phyloP scores from a whole-genome alignment of 2,329 filamentous ascomycete genomes.

The Scortechinia acanthostroma region DNA sequence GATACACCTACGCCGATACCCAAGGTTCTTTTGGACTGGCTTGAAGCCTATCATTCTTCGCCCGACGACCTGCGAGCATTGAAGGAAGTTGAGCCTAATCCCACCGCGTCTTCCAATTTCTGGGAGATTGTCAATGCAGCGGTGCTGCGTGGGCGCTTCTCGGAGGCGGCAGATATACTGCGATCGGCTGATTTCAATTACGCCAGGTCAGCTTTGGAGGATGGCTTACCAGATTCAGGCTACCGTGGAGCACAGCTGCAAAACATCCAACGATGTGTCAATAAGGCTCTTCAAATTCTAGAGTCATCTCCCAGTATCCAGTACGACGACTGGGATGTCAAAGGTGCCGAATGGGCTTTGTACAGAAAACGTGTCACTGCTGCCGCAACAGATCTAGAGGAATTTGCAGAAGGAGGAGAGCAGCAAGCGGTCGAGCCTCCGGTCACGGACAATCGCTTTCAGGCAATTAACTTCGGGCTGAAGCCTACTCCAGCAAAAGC shows the following conservation, averaged over 20 bases:
- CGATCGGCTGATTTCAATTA: conserved; percentile 49
- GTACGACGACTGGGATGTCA: conserved; percentile 45
- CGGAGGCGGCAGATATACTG: conserved; percentile 40
- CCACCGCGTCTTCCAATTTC: conserved; percentile 45
- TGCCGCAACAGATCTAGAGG: conserved; percentile 39
- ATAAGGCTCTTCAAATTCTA: conserved; percentile 41
- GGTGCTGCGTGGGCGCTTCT: conserved; percentile 45
- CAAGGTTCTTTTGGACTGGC: conserved; percentile 53
- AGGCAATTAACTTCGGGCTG: conserved; percentile 34
- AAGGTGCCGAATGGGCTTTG: conserved; percentile 45
- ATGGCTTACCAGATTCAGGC: conserved; percentile 40
- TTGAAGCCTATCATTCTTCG: conserved; percentile 45
- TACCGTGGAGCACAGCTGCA: conserved; percentile 47
- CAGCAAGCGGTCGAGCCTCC: conserved; percentile 15
- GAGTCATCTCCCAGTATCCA: conserved; percentile 43
- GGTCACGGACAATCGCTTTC: conserved; percentile 29
- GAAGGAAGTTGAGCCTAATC: conserved; percentile 35
- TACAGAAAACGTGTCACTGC: conserved; percentile 44
- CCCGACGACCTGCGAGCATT: conserved; percentile 38
- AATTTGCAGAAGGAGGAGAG: conserved; percentile 39
- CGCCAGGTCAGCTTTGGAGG: conserved; percentile 46
- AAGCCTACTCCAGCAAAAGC: conserved; percentile 16
- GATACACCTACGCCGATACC: conserved; percentile 28
- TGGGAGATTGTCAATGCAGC: conserved; percentile 49
- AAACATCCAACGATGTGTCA: conserved; percentile 43